Percentiles rank a stretch among this genome's conserved stretches.
Evolutionary conservation across 2,329 filamentous ascomycete genomes (phyloP).

Genomic region (Fusarium siculi): DNA sequence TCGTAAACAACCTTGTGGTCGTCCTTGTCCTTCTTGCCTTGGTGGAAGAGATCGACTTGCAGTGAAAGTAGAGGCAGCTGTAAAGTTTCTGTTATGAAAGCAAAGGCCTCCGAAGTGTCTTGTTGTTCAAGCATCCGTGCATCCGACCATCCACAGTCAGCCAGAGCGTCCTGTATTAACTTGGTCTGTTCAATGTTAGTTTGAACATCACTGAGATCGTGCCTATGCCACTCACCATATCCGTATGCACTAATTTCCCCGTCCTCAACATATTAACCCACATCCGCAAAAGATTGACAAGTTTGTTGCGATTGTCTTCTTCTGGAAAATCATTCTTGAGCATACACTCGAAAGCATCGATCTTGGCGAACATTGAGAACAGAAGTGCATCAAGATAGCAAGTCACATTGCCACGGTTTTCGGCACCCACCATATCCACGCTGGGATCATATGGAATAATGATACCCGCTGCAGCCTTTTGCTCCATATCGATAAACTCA

Average conservation of each 20-base stretch:
- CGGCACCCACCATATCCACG: slow-evolving; percentile 81
- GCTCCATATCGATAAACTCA: slow-evolving; percentile 79
- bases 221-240: slow-evolving; percentile 70
- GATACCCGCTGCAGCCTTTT: slow-evolving; percentile 83
- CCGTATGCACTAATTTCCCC: slow-evolving; percentile 84
- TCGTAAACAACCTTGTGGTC: slow-evolving; percentile 97
- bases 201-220: background rate
- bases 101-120: slow-evolving; percentile 95
- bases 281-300: slow-evolving; percentile 82
- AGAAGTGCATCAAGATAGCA: slow-evolving; percentile 93
- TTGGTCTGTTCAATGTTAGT: slow-evolving; percentile 68
- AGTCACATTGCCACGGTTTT: slow-evolving; percentile 87
- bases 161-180: slow-evolving; percentile 82
- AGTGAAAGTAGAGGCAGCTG: slow-evolving; percentile 88
- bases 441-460: slow-evolving; percentile 79
- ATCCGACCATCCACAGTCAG: slow-evolving; percentile 89
- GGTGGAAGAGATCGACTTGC: slow-evolving; percentile 95
- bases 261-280: slow-evolving; percentile 94
- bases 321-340: slow-evolving; percentile 78
- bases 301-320: slow-evolving; percentile 75
- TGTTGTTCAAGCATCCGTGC: slow-evolving; percentile 84
- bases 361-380: slow-evolving; percentile 93
- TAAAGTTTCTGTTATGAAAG: slow-evolving; percentile 90
- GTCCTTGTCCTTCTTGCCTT: slow-evolving; percentile 83
- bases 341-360: slow-evolving; percentile 93